Conservation (phyloP, 208 protist genomes). For the Herpetomonas muscarum region DNA sequence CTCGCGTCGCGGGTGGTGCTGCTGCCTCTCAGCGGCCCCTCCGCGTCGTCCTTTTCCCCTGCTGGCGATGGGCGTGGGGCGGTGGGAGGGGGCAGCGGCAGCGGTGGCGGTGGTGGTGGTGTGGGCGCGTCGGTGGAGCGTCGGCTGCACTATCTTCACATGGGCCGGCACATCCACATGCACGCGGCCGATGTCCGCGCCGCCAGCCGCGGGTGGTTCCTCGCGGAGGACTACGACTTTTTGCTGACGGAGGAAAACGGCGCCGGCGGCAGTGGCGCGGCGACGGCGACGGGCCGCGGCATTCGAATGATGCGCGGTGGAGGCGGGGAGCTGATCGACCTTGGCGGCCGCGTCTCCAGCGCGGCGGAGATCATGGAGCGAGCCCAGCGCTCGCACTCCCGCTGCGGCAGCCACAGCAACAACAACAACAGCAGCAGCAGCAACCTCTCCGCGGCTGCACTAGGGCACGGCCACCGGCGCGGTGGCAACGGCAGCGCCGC, state of each 20-base stretch:
- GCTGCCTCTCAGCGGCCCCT: constrained; percentile 6
- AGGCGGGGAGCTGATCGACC: too few relatives aligned
- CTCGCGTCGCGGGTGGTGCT: constrained; percentile 28
- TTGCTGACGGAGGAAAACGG: constrained; percentile 12
- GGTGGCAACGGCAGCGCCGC: neutral
- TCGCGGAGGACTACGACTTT: constrained; percentile 49
- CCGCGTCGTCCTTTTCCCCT: constrained; percentile 10
- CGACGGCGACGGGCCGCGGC: neutral
- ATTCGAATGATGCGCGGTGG: neutral
- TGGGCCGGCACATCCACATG: constrained; percentile 35
- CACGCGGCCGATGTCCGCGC: constrained; percentile 42
- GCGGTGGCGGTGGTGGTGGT: neutral
- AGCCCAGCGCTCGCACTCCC: too few relatives aligned
- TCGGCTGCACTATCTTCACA: constrained; percentile 30
- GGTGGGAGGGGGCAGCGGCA: neutral
- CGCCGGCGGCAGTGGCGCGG: constrained; percentile 6
- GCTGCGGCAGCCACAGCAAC: too few relatives aligned
- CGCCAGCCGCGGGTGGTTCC: constrained; percentile 37
- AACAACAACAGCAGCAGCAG: too few relatives aligned
- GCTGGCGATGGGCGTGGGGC: neutral
- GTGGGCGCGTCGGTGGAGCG: constrained; percentile 15
- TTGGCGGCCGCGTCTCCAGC: too few relatives aligned
- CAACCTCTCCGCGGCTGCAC: too few relatives aligned
- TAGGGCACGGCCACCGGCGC: neutral
- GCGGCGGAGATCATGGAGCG: too few relatives aligned